Evolutionary conservation across 73 alveolate species (phyloP), one percentile per base, ranked within the genome.

Genomic region (Durusdinium trenchii): DNA sequence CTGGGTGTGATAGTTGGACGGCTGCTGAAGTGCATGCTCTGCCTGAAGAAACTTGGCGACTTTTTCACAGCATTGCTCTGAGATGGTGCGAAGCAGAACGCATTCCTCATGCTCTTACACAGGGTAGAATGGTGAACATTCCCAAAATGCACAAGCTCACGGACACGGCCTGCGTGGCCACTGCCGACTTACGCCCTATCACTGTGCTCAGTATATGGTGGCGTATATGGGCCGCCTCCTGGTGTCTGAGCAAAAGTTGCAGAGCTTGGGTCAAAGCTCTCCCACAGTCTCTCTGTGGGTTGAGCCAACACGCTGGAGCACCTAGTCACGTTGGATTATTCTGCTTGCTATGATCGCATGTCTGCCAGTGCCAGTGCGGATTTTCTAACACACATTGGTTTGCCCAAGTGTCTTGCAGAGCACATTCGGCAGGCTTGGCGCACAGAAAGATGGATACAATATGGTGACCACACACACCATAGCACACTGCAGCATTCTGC

Each of bases 171-270:
- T 30, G 43, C 54, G 42, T 84, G 7, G 69, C 64, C 43, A 40
- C 94, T 0, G 75, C 94, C 0, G 94, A 84, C 75, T 14, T 57
- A 20, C 78, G 78, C 9, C 94, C 94, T 0, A 84, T 84, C 54
- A 84, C 94, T 14, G 94, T 84, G 76, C 75, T 84, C 57, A 50
- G 76, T 10, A 57, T 48, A 0, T 84, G 94, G 94, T 84, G 94
- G 94, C 52, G 94, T 7, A 40, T 57, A 35, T 83, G 69, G 64
- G 94, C 94, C 0, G 76, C 76, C 0, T 52, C 94, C 28, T 84
- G 94, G 94, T 52, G 54, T 36, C 42, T 57, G 52, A 84, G 94
- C 43, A 48, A 6, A 7, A 6, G 32, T 16, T 20, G 46, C 43
- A 50, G 16, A 3, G 42, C 64, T 16, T 84, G 94, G 94, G 47